These are phyloP conservation scores for Collybiopsis confluens DNA, from an alignment of 768 basidiomycete species.

Conservation along the genomic window DNA sequence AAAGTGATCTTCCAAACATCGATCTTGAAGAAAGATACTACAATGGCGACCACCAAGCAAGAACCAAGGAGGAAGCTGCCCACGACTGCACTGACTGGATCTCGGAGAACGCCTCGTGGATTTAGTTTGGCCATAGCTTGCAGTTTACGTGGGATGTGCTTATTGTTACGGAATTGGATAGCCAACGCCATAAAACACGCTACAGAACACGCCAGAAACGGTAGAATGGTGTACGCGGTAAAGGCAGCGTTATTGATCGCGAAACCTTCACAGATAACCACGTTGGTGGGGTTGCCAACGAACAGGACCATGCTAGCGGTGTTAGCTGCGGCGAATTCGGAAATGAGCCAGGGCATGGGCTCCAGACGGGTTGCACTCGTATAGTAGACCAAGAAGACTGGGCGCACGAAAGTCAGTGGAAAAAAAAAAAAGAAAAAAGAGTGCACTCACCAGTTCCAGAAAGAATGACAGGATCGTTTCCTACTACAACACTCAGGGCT, in stretches of 20 bases:
- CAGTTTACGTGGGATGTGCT: constrained; percentile 49
- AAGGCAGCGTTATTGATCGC: constrained; percentile 71
- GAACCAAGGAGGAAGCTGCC: constrained; percentile 62
- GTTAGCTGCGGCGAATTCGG: constrained; percentile 77
- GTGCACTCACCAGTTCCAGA: constrained; percentile 55
- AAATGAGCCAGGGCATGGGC: constrained; percentile 65
- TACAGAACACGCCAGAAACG: constrained; percentile 66
- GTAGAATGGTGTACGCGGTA: constrained; percentile 79
- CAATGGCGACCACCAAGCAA: constrained; percentile 71
- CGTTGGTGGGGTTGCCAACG: constrained; percentile 91
- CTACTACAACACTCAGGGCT: constrained; percentile 71
- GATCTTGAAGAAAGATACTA: constrained; percentile 69
- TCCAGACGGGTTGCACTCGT: constrained; percentile 60
- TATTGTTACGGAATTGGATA: constrained; percentile 54
- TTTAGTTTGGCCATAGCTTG: constrained; percentile 32
- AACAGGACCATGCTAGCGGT: constrained; percentile 74
- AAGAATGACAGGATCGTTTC: constrained; percentile 92
- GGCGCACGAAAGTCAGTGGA: neutral
- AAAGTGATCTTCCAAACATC: constrained; percentile 84
- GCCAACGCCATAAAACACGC: constrained; percentile 58
- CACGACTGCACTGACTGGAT: constrained; percentile 70
- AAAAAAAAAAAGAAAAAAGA: neutral
- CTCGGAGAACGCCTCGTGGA: constrained; percentile 61
- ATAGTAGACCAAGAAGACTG: constrained; percentile 82
- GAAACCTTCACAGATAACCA: constrained; percentile 88